Conservation (phyloP, 1,139 yeast genomes). For the Saccharomycopsis crataegensis region DNA sequence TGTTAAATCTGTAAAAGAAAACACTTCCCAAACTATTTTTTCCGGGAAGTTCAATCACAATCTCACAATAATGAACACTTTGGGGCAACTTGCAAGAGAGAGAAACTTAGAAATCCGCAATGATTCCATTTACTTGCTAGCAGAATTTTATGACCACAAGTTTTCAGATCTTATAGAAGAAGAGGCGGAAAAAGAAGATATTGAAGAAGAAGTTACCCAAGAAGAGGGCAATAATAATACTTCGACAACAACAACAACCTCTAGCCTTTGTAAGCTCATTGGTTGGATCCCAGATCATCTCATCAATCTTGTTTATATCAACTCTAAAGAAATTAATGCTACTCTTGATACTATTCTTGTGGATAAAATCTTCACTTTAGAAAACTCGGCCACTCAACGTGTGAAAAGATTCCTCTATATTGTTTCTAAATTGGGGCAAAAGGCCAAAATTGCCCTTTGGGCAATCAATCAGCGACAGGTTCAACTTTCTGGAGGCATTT, state of each 20-base stretch:
- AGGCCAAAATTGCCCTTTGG: slow-evolving; percentile 54
- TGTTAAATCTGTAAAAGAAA: slow-evolving; percentile 38
- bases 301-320: slow-evolving; percentile 64
- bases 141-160: slow-evolving; percentile 43
- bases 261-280: slow-evolving; percentile 34
- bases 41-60: slow-evolving; percentile 27
- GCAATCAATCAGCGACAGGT: slow-evolving; percentile 67
- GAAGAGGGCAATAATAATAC: slow-evolving; percentile 25
- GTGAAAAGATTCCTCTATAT: slow-evolving; percentile 48
- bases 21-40: slow-evolving; percentile 21
- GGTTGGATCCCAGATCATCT: slow-evolving; percentile 60
- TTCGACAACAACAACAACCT: slow-evolving; percentile 1
- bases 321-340: slow-evolving; percentile 62
- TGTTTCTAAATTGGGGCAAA: slow-evolving; percentile 43
- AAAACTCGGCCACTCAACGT: slow-evolving; percentile 30
- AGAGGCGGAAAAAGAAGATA: neutral
- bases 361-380: slow-evolving; percentile 53
- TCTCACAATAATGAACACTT: slow-evolving; percentile 41
- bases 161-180: slow-evolving; percentile 18
- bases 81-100: slow-evolving; percentile 64
- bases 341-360: slow-evolving; percentile 56
- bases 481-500: slow-evolving; percentile 38
- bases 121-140: slow-evolving; percentile 48
- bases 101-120: slow-evolving; percentile 60
- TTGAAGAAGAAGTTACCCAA: slow-evolving; percentile 4